These are phyloP conservation scores for Bryopsis sp. DNA, from an alignment of 139 green algal species.

Conservation along the genomic window DNA sequence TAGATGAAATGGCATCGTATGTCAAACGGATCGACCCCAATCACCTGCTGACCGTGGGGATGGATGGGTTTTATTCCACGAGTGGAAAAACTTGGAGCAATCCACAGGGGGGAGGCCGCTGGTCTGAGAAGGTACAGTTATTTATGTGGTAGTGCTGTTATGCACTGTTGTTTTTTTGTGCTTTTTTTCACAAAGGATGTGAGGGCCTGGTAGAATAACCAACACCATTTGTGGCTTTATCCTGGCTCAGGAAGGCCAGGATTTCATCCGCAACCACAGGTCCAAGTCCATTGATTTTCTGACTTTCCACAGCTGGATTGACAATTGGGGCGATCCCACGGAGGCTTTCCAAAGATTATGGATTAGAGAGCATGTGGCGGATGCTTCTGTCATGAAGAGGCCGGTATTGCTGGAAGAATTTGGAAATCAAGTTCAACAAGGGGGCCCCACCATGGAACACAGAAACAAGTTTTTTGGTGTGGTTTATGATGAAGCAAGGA, in stretches of 20 bases:
- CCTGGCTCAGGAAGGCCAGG: constrained; percentile 51
- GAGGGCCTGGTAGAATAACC: too few species aligned
- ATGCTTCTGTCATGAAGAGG: constrained; percentile 37
- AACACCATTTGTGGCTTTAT: too few species aligned
- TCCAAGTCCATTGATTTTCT: constrained; percentile 57
- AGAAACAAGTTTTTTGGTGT: constrained; percentile 15
- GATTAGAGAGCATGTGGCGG: constrained; percentile 28
- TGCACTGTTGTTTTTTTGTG: too few species aligned
- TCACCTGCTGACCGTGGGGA: constrained; percentile 54
- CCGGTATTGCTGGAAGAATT: constrained; percentile 72
- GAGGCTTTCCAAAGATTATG: constrained; percentile 29
- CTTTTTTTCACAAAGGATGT: too few species aligned
- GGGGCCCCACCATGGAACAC: constrained; percentile 1
- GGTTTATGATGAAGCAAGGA: constrained; percentile 25
- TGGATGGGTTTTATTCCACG: constrained; percentile 52
- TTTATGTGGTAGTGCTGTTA: too few species aligned
- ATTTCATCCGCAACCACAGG: constrained; percentile 63
- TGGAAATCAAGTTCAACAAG: constrained; percentile 41
- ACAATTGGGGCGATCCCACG: constrained; percentile 45
- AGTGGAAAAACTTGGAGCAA: constrained; percentile 15
- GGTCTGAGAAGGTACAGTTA: constrained; percentile 15
- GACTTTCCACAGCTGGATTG: constrained; percentile 60
- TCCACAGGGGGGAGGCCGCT: constrained; percentile 8
- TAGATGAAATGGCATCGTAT: constrained; percentile 38
- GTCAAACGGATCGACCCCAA: constrained; percentile 45